These are phyloP conservation scores for Xanthoconium stramineum DNA, from an alignment of 768 basidiomycete genomes.

Conservation along the genomic window DNA sequence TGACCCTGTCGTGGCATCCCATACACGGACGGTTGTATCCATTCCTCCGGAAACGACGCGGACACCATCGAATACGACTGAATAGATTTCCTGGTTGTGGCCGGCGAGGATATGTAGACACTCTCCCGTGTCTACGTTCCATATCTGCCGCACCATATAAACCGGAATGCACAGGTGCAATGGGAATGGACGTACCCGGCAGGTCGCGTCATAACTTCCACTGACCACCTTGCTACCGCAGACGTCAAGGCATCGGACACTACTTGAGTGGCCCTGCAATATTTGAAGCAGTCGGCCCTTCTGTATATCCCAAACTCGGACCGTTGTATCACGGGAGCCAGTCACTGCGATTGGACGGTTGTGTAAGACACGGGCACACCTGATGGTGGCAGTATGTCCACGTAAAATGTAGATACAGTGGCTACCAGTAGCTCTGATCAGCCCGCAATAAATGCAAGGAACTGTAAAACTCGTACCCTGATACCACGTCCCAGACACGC, in stretches of 20 bases:
- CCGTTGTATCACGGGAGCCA: constrained; percentile 81
- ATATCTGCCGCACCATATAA: constrained; percentile 49
- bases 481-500: constrained; percentile 87
- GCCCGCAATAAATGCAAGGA: neutral
- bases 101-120: constrained; percentile 81
- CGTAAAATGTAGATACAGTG: constrained; percentile 74
- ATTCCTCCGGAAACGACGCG: constrained; percentile 83
- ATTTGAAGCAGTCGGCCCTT: constrained; percentile 62
- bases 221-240: constrained; percentile 81
- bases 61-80: constrained; percentile 85
- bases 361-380: constrained; percentile 86
- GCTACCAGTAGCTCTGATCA: constrained; percentile 24
- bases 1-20: constrained; percentile 85
- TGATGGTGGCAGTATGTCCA: constrained; percentile 88
- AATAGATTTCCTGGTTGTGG: constrained; percentile 87
- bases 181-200: constrained; percentile 52
- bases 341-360: constrained; percentile 86
- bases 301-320: constrained; percentile 94
- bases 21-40: constrained; percentile 90
- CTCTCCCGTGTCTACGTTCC: constrained; percentile 87
- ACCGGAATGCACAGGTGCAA: neutral
- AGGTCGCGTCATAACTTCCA: constrained; percentile 90
- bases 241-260: constrained; percentile 87
- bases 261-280: constrained; percentile 73
- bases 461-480: constrained; percentile 54